These are phyloP conservation scores for Pseudopithomyces chartarum DNA, from an alignment of 2,329 filamentous ascomycete genomes.

Conservation along the genomic window DNA sequence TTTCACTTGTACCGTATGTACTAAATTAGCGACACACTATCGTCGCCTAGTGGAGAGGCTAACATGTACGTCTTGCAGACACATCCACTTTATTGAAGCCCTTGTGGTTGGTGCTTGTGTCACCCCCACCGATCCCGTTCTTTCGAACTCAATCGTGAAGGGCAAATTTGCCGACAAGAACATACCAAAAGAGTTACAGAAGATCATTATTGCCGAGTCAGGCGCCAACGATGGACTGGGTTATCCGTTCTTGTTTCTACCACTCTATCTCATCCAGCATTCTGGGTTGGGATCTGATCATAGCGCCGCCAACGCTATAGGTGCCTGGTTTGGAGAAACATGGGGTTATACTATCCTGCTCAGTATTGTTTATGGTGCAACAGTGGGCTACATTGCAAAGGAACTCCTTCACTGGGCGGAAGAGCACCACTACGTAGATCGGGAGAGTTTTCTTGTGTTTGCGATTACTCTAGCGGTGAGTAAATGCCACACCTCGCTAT, in stretches of 20 bases:
- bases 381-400: conserved; percentile 81
- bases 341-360: conserved; percentile 83
- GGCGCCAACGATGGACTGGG: conserved; percentile 89
- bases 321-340: conserved; percentile 82
- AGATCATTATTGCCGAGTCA: conserved; percentile 69
- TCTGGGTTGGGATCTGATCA: conserved; percentile 54
- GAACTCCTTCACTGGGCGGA: conserved; percentile 84
- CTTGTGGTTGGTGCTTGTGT: conserved; percentile 82
- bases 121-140: conserved; percentile 87
- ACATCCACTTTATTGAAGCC: conserved; percentile 75
- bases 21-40: neutral
- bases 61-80: conserved; percentile 10
- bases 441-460: conserved; percentile 87
- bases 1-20: conserved; percentile 67
- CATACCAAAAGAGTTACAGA: conserved; percentile 79
- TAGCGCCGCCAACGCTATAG: conserved; percentile 71
- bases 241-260: conserved; percentile 86
- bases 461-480: conserved; percentile 77
- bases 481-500: conserved; percentile 10
- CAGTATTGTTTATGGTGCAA: conserved; percentile 76
- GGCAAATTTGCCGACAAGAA: conserved; percentile 92
- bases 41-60: neutral
- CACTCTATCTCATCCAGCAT: conserved; percentile 82
- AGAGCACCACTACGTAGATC: conserved; percentile 78
- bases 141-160: conserved; percentile 90